Base-by-base conservation (phyloP, 805 yeast genomes). In the Saitoella complicata region DNA sequence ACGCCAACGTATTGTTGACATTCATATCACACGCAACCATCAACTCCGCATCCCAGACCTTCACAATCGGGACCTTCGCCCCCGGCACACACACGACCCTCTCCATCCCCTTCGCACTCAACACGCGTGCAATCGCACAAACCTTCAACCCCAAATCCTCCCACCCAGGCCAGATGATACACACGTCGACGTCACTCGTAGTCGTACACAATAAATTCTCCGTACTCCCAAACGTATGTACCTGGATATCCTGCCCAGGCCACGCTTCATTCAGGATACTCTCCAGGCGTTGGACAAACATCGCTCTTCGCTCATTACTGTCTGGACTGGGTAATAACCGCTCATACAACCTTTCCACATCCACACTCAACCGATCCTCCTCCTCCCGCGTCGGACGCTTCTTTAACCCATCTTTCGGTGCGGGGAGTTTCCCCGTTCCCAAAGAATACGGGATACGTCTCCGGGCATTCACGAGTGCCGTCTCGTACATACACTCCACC, bases 21-120 rank as follows among this genome's bases (percentile, higher is more conserved):
- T 54, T 54, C 50, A 54, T 50, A 43, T 54, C 57, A 39, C 57
- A 54, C 12, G 53, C 43, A 7, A 54, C 37, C n/a, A 46, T 39
- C 13, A 39, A 44, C 38, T 53, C 56, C 10, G 53, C 48, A 39
- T 54, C 57, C 55, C 55, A 51, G 12, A 54, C 45, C 41, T 52
- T 53, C 11, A 51, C 57, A 33, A 54, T 54, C 31, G 57, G 57
- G 5, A 54, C 57, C 36, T 51, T 53, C 12, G 57, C 57, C 3
- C 46, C 45, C 1, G 57, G 54, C 7, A 54, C 52, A 41, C 57
- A 54, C 6, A 51, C 45, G 2, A 54, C 46, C 7, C 54, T 42
- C 38, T 52, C 50, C 55, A 54, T 50, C 4, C 47, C 47, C 12
- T 48, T 8, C 21, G 8, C 11, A 10, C 21, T 33, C n/a, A 36